Percentiles rank a stretch among this genome's conserved stretches.
phyloP scores from a whole-genome alignment of 2,329 filamentous ascomycete species.

The Sphaerulina populicola region DNA sequence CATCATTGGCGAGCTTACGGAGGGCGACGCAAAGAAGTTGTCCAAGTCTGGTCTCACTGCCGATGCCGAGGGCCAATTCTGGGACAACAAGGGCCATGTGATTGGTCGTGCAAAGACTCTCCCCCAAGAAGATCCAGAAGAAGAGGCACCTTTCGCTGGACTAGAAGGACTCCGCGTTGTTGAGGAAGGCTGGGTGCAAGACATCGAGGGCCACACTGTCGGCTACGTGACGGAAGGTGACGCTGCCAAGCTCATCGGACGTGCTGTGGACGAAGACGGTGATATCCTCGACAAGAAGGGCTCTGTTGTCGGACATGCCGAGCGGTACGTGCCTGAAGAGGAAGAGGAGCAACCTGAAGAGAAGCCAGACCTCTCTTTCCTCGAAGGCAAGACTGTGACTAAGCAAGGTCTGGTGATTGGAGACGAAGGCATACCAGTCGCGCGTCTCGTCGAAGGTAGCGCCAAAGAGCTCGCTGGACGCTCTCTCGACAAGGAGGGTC shows the following conservation, averaged over 20 bases:
- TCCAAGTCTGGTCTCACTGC: conserved; percentile 41
- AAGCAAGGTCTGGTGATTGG: conserved; percentile 46
- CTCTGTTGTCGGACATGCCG: conserved; percentile 45
- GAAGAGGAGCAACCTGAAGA: conserved; percentile 46
- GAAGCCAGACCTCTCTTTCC: conserved; percentile 38
- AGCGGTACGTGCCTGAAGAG: conserved; percentile 56
- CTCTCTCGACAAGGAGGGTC: conserved; percentile 63
- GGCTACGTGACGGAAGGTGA: conserved; percentile 45
- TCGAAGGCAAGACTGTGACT: conserved; percentile 43
- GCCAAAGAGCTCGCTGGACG: conserved; percentile 55
- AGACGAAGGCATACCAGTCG: conserved; percentile 46
- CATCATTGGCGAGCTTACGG: conserved; percentile 43
- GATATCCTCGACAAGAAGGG: conserved; percentile 49
- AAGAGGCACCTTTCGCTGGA: conserved; percentile 44
- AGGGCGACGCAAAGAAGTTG: conserved; percentile 47
- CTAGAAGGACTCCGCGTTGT: conserved; percentile 45
- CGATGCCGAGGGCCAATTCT: conserved; percentile 45
- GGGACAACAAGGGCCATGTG: conserved; percentile 47
- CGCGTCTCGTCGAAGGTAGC: conserved; percentile 60
- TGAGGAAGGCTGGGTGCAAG: conserved; percentile 44
- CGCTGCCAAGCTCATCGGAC: conserved; percentile 45
- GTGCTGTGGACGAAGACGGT: conserved; percentile 45
- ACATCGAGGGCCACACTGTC: conserved; percentile 45
- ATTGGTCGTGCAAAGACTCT: conserved; percentile 45
- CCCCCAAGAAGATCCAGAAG: conserved; percentile 40